These are phyloP conservation scores for Tetradesmus lagerheimii DNA, from an alignment of 139 green algal species.

Conservation along the genomic window DNA sequence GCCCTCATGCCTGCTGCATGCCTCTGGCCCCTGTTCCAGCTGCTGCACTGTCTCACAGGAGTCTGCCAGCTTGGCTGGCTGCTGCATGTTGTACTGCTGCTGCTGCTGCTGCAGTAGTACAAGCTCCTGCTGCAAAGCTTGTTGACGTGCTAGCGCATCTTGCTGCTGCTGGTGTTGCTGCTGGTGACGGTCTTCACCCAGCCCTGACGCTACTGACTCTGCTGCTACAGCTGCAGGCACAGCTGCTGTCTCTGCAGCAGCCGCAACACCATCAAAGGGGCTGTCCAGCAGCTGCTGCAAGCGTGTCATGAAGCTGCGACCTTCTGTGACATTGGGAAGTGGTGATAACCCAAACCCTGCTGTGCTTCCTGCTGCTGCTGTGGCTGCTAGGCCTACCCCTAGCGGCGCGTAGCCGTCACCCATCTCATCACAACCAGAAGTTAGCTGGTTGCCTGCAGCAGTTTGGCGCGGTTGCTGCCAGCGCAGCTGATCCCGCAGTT, in stretches of 20 bases:
- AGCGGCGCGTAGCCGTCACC: too few species aligned
- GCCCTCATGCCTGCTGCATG: background rate
- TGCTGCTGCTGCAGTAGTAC: background rate
- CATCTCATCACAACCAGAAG: background rate
- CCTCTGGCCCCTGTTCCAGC: background rate
- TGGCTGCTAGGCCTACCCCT: background rate
- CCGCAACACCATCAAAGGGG: background rate
- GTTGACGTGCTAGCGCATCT: background rate
- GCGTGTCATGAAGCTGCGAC: background rate
- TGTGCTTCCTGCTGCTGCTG: background rate
- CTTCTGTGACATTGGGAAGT: background rate
- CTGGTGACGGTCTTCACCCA: background rate
- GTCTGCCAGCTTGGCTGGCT: background rate
- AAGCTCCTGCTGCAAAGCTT: background rate
- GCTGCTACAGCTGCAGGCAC: constrained; percentile 14
- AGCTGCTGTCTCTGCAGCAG: background rate
- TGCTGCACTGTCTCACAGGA: background rate
- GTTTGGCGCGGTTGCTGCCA: background rate
- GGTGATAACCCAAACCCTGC: background rate
- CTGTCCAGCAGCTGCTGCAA: background rate
- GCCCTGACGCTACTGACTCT: background rate
- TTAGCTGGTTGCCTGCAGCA: background rate
- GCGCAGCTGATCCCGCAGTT: background rate
- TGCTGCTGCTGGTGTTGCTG: constrained; percentile 3
- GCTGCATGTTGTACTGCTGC: background rate